Base-by-base conservation (phyloP, 129 eudicot species). In the Helianthus tuberosus region DNA sequence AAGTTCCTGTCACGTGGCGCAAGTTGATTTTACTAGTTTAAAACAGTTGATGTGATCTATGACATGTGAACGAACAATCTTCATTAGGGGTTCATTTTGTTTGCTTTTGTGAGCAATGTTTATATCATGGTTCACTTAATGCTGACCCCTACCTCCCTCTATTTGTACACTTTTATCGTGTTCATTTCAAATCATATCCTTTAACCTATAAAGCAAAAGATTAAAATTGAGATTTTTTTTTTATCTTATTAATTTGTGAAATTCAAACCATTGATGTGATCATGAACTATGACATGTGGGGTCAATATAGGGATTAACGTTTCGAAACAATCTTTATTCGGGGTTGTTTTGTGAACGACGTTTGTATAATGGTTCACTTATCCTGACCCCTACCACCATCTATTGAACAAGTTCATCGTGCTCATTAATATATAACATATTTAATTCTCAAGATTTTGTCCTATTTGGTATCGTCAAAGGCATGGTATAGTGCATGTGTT, bases 401-500 rank as follows among this genome's bases (percentile, higher is more conserved):
- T 48, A 23, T 69, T 1, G 68, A 63, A 43, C 29, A 14, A 20
- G 43, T 14, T 75, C 10, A 39, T 20, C 36, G 46, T 29, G 44
- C 47, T 60, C 47, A 13, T 39, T 36, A 29, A 25, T 29, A 29
- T 29, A 29, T 29, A 29, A 50, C 11, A 41, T 0, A 38, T 35
- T n/a, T 14, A 44, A 69, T 69, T 3, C 15, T 17, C 8, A 39
- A 69, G 46, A 11, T 71, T 52, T 71, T 70, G 63, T 76, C 75
- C 3, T 71, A 11, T 16, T 23, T 41, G n/a, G 4, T 51, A 11
- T 38, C 43, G 32, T 71, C 4, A 58, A 58, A 68, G 49, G 68
- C 68, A 68, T 52, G 48, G 27, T 27, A 61, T 60, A 62, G 51
- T 62, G 74, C 64, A 70, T 69, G 58, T 78, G 61, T 71, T 64